phyloP scores from a whole-genome alignment of 768 basidiomycete species.

The Russula sp. region DNA sequence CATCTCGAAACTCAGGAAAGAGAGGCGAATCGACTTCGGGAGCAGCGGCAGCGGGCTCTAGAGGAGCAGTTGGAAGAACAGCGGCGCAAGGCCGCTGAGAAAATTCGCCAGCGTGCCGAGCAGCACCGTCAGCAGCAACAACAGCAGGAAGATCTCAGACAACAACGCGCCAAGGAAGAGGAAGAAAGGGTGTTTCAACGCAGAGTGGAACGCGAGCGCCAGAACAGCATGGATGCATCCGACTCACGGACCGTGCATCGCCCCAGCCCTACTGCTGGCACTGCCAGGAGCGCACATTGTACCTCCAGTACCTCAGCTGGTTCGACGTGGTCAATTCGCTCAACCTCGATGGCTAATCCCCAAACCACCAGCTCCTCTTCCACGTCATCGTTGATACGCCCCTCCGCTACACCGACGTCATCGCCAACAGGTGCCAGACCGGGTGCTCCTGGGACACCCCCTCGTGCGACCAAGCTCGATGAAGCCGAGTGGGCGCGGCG shows the following conservation, averaged over 20 bases:
- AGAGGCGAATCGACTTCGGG: slow-evolving; percentile 11
- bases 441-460: slow-evolving; percentile 20
- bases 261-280: slow-evolving; percentile 22
- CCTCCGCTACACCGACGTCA: slow-evolving; percentile 13
- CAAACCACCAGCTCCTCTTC: slow-evolving; percentile 10
- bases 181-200: slow-evolving; percentile 27
- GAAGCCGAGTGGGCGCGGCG: slow-evolving; percentile 59
- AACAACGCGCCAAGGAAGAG: slow-evolving; percentile 32
- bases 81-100: slow-evolving; percentile 31
- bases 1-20: slow-evolving; percentile 1
- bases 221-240: slow-evolving; percentile 28
- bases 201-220: slow-evolving; percentile 26
- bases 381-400: slow-evolving; percentile 12
- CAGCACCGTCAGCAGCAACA: slow-evolving; percentile 29
- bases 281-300: slow-evolving; percentile 22
- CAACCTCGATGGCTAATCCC: slow-evolving; percentile 20
- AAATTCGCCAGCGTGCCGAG: slow-evolving; percentile 19
- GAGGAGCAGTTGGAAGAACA: slow-evolving; percentile 32
- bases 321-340: slow-evolving; percentile 20
- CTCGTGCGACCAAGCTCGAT: slow-evolving; percentile 25
- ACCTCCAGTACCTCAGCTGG: slow-evolving; percentile 20
- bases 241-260: slow-evolving; percentile 26
- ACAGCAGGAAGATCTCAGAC: slow-evolving; percentile 17
- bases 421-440: slow-evolving; percentile 10
- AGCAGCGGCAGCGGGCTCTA: slow-evolving; percentile 10